Conservation (phyloP, 2,329 filamentous ascomycete genomes). For the Tolypocladium sp. region DNA sequence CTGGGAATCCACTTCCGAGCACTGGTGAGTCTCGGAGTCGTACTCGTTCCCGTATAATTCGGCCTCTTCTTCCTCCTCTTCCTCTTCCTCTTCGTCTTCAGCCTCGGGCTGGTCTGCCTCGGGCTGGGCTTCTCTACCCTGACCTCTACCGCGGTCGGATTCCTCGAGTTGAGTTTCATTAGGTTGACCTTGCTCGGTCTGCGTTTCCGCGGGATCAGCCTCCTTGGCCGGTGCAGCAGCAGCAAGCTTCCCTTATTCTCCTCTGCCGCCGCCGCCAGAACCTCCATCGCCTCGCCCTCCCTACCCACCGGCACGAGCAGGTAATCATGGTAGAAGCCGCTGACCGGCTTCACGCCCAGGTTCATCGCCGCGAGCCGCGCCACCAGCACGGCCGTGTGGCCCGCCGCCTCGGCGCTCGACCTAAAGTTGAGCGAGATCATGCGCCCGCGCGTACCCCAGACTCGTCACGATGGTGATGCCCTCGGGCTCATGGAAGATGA, state of each 20-base stretch:
- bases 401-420: conserved; percentile 46
- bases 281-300: conserved; percentile 30
- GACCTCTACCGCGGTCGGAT: too few relatives aligned
- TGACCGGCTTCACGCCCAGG: conserved; percentile 42
- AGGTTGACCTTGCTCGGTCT: too few relatives aligned
- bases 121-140: too few relatives aligned
- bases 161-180: too few relatives aligned
- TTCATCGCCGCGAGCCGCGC: conserved; percentile 26
- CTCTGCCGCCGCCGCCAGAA: conserved; percentile 18
- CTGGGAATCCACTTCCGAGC: not conserved
- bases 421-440: conserved; percentile 44
- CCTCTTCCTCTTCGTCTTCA: not conserved
- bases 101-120: not conserved
- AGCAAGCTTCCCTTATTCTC: conserved; percentile 10
- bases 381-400: conserved; percentile 41
- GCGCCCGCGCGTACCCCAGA: conserved; percentile 22
- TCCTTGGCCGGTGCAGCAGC: not conserved
- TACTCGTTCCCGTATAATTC: not conserved
- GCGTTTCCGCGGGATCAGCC: not conserved
- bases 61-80: not conserved
- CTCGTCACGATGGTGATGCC: conserved; percentile 35
- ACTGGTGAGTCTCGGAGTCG: not conserved
- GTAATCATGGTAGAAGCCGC: conserved; percentile 46
- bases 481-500: conserved; percentile 39
- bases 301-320: conserved; percentile 37